Percentiles rank a stretch among this genome's conserved stretches.
Conservation (phyloP, 2,329 filamentous ascomycete genomes). For the Colletotrichum sp. region DNA sequence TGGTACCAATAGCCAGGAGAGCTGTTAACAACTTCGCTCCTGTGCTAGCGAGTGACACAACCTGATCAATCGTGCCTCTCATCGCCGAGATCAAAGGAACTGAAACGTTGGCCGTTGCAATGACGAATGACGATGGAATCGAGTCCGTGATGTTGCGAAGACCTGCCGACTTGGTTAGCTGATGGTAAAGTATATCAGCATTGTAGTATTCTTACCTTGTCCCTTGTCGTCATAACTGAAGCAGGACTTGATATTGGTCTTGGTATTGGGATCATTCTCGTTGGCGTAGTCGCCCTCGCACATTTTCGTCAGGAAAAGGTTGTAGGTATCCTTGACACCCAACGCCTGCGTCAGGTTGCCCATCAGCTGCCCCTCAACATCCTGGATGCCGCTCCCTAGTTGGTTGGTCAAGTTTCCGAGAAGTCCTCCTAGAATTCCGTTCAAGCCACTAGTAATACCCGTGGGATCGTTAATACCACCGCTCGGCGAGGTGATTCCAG, state of each 20-base stretch:
- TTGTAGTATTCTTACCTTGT: not conserved
- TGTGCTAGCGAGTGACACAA: constrained; percentile 17
- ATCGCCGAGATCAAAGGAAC: constrained; percentile 25
- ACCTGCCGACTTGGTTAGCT: constrained; percentile 2
- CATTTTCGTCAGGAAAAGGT: constrained; percentile 23
- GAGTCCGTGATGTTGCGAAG: constrained; percentile 24
- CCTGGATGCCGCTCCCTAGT: constrained; percentile 22
- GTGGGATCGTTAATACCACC: not conserved
- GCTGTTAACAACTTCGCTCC: constrained; percentile 23
- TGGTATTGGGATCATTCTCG: constrained; percentile 7
- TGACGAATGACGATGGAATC: constrained; percentile 25
- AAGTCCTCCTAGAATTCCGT: constrained; percentile 15
- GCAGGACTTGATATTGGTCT: constrained; percentile 13
- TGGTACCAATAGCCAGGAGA: constrained; percentile 22
- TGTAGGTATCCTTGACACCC: constrained; percentile 26
- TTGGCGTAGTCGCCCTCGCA: constrained; percentile 25
- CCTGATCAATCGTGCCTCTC: constrained; percentile 11
- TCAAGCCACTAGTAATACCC: constrained; percentile 15
- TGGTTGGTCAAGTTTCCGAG: constrained; percentile 22
- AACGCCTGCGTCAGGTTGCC: constrained; percentile 23
- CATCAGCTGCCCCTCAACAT: constrained; percentile 26
- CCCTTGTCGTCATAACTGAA: constrained; percentile 11
- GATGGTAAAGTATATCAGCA: too few species aligned
- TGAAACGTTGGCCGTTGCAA: constrained; percentile 25
- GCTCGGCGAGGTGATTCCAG: not conserved